Conservation (phyloP, 768 basidiomycete species). For the Serendipita sp. region DNA sequence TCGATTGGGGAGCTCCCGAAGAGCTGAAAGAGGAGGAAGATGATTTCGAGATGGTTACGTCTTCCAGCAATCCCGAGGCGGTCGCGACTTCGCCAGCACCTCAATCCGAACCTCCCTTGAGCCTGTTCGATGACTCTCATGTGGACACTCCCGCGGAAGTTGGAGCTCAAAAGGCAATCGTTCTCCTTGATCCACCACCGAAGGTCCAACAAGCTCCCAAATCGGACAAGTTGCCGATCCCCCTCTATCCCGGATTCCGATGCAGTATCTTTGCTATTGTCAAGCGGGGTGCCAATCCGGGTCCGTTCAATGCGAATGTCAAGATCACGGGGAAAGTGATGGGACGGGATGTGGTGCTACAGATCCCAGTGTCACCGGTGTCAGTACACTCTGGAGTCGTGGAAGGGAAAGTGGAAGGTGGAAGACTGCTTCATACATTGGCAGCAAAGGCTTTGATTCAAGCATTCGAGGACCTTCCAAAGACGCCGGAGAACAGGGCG, state of each 20-base stretch:
- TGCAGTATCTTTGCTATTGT: conserved; percentile 13
- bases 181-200: too few species aligned
- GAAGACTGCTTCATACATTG: conserved; percentile 36
- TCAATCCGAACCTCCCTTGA: too few species aligned
- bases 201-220: conserved; percentile 11
- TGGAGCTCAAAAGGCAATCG: too few species aligned
- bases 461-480: conserved; percentile 26
- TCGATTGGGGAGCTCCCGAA: too few species aligned
- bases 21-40: too few species aligned
- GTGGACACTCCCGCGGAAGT: too few species aligned
- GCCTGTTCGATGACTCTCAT: too few species aligned
- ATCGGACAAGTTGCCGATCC: background rate
- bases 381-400: background rate
- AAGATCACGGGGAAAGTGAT: conserved; percentile 8
- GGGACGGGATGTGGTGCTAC: conserved; percentile 9
- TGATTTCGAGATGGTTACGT: too few species aligned
- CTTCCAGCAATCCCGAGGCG: too few species aligned
- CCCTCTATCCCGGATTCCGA: conserved; percentile 10
- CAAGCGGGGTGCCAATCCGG: background rate
- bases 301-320: background rate
- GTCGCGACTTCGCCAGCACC: too few species aligned
- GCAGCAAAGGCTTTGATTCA: conserved; percentile 39
- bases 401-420: too few species aligned
- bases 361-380: background rate
- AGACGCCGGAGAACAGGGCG: conserved; percentile 23